A percentile compares a stretch with the other conserved stretches of the same genome.
Conservation (phyloP, 2,329 filamentous ascomycete species). For the Cladosporium sp. region DNA sequence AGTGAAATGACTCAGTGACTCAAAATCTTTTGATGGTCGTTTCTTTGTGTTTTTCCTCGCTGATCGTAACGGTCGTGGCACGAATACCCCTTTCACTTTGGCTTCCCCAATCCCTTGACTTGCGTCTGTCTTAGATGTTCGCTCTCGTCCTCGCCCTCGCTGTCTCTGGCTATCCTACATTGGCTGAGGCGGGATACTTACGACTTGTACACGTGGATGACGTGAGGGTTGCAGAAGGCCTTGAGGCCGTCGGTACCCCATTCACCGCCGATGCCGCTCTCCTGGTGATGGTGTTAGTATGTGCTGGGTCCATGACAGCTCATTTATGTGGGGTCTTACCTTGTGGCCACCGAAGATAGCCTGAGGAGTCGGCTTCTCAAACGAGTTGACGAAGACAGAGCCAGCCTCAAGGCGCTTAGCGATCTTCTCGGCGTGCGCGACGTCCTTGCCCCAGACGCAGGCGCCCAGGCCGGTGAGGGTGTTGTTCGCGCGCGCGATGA, state of each 20-base stretch:
- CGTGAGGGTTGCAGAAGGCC: conserved; percentile 43
- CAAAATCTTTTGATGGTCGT: no score
- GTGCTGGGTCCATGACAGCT: background rate
- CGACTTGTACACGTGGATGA: conserved; percentile 42
- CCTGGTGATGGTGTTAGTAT: conserved; percentile 49
- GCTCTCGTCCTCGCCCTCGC: background rate
- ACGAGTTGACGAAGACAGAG: conserved; percentile 51
- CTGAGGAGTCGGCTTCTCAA: conserved; percentile 41
- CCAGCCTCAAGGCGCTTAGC: conserved; percentile 47
- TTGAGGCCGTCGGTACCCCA: conserved; percentile 41
- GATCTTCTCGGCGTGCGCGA: conserved; percentile 43
- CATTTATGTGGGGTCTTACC: conserved; percentile 56
- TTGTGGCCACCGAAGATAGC: conserved; percentile 68
- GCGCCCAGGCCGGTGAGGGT: conserved; percentile 47
- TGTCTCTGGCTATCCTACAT: background rate
- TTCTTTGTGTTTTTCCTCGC: no score
- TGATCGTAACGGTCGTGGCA: no score
- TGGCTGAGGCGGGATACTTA: background rate
- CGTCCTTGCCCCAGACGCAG: conserved; percentile 48
- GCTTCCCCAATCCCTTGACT: no score
- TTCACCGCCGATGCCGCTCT: conserved; percentile 57
- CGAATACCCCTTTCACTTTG: no score
- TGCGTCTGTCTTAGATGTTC: no score
- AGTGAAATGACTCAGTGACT: no score
- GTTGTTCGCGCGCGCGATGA: conserved; percentile 44